Percentiles rank a stretch among this genome's conserved stretches.
Conservation (phyloP, 2,329 filamentous ascomycete genomes). For the Cyphellophora attinorum region DNA sequence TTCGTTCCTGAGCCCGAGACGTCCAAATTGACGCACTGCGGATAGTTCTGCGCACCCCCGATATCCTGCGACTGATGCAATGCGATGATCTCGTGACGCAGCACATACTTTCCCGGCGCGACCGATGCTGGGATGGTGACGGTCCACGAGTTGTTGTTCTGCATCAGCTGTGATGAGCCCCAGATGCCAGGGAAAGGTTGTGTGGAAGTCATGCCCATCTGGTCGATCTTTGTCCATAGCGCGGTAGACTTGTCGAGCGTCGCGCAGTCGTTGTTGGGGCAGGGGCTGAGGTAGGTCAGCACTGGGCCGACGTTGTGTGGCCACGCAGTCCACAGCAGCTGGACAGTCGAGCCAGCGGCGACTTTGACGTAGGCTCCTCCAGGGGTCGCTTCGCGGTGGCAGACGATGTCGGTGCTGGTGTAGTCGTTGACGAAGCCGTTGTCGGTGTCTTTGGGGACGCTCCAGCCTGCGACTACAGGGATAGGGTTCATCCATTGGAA, state of each 20-base stretch:
- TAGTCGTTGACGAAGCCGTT: constrained; percentile 46
- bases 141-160: too few relatives aligned
- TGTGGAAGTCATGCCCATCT: constrained; percentile 47
- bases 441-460: constrained; percentile 37
- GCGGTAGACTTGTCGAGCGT: constrained; percentile 43
- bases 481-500: constrained; percentile 26
- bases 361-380: constrained; percentile 44
- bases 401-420: constrained; percentile 46
- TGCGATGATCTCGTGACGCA: constrained; percentile 20
- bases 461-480: constrained; percentile 45
- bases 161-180: too few relatives aligned
- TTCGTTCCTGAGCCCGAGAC: constrained; percentile 17
- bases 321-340: constrained; percentile 56
- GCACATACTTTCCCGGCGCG: constrained; percentile 19
- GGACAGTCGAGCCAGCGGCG: constrained; percentile 49
- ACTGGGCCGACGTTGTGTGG: constrained; percentile 57
- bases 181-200: too few relatives aligned
- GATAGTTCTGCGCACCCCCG: constrained; percentile 18
- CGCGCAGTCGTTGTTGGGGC: constrained; percentile 48
- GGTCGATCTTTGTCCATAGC: constrained; percentile 56
- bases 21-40: constrained; percentile 20
- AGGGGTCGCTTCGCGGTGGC: constrained; percentile 49
- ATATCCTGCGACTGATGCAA: constrained; percentile 11
- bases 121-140: constrained; percentile 22
- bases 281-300: constrained; percentile 55